Base-by-base conservation (phyloP, 225 moss, liverwort and hornwort genomes). In the Neckera pumila region DNA sequence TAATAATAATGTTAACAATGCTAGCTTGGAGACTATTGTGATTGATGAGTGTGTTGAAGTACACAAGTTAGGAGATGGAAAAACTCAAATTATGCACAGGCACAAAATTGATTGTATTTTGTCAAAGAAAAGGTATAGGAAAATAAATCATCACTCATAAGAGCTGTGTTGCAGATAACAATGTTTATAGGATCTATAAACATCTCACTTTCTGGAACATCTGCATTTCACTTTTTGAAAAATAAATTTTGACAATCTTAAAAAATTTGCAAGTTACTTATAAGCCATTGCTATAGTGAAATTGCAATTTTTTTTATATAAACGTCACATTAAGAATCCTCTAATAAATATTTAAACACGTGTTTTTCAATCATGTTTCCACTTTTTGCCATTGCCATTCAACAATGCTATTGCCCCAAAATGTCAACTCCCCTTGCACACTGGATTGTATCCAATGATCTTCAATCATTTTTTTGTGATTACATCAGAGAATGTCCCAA, bases 151-250 rank as follows among this genome's bases (percentile, higher is more conserved):
- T 67, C 22, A 12, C 22, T n/a, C 7, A 13, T 67, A 12, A 38
- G 2, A 12, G 7, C 33, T 67, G 7, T 22, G 7, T 12, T n/a
- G 12, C 7, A 38, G 7, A 13, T 7, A 69, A 69, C 2, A 38
- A 12, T 22, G 13, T 69, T 38, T 4, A 13, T 38, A n/a, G 38
- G 13, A 13, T 38, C 36, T 38, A n/a, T 22, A 12, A 38, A 0
- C 12, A 67, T 67, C 7, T 38, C 12, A n/a, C 22, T 12, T 67
- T 67, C 1, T 7, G 0, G 0, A 67, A 22, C 12, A 4, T 6
- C 8, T 45, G 7, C 13, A 69, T 69, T 4, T 38, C 13, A 22
- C 22, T 13, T 69, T 69, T 1, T 7, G 0, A 0, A 67, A 22
- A 38, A 4, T 45, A 22, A 22, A 3, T 12, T 12, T 49, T 49